Evolutionary conservation across 257 asterid species (phyloP).

Genomic region (Solanum gracilifrons): DNA sequence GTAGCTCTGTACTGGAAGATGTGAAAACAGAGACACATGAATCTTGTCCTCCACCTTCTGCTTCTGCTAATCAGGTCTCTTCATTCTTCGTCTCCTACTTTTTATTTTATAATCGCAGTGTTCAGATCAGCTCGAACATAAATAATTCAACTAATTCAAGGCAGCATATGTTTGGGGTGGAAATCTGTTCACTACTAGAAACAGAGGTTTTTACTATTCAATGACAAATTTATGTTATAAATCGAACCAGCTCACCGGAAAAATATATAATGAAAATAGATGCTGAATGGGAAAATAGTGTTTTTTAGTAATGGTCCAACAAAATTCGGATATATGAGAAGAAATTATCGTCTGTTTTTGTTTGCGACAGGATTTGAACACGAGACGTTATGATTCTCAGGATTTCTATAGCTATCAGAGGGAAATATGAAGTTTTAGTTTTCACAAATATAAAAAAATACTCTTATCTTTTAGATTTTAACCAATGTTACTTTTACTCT

Average conservation of each 20-base stretch:
- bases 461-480: background rate
- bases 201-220: background rate
- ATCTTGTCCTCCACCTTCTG: background rate
- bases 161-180: background rate
- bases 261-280: background rate
- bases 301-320: background rate
- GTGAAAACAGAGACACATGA: slow-evolving; percentile 4
- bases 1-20: background rate
- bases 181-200: background rate
- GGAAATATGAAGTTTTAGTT: background rate
- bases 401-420: background rate
- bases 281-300: background rate
- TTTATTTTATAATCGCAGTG: background rate
- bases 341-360: background rate
- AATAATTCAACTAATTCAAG: background rate
- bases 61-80: background rate
- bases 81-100: background rate
- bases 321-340: background rate
- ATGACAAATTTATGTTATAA: background rate
- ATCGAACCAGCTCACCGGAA: background rate
- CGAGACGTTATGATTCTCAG: background rate
- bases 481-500: background rate
- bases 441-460: background rate
- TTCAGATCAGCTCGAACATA: background rate
- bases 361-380: background rate